Conservation (phyloP, 768 basidiomycete species). For the Lactifluus volemus region DNA sequence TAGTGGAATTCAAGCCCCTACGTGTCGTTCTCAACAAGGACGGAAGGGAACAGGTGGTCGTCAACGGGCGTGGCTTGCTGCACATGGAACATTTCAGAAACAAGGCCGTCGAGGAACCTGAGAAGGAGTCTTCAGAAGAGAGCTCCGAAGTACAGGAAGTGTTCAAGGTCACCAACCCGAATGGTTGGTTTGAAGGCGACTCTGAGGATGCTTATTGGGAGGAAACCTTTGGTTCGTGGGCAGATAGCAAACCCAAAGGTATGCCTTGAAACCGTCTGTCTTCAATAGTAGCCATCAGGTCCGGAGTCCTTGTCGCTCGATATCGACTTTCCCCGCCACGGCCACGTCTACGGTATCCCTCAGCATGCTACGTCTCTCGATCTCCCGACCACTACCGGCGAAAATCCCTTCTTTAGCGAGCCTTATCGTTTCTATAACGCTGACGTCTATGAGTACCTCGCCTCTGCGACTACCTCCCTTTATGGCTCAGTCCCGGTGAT, state of each 20-base stretch:
- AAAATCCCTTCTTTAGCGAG: conserved; percentile 67
- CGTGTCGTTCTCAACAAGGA: conserved; percentile 61
- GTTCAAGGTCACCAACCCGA: conserved; percentile 38
- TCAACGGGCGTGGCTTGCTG: conserved; percentile 84
- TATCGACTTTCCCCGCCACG: conserved; percentile 86
- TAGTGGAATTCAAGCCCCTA: conserved; percentile 68
- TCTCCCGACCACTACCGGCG: conserved; percentile 81
- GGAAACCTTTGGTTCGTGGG: conserved; percentile 80
- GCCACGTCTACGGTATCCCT: conserved; percentile 91
- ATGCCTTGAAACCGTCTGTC: conserved; percentile 1
- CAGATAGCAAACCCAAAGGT: conserved; percentile 96
- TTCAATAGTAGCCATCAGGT: conserved; percentile 38
- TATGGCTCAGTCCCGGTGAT: conserved; percentile 91
- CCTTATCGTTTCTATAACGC: conserved; percentile 93
- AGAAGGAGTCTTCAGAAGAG: conserved; percentile 38
- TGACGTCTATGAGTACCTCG: conserved; percentile 94
- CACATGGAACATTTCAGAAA: conserved; percentile 98
- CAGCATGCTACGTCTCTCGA: conserved; percentile 90
- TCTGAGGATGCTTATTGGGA: conserved; percentile 82
- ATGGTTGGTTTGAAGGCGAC: conserved; percentile 86
- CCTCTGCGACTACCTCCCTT: conserved; percentile 68
- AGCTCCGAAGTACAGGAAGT: conserved; percentile 39
- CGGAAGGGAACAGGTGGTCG: conserved; percentile 75
- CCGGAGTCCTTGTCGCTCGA: conserved; percentile 92
- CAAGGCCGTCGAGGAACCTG: conserved; percentile 39